Evolutionary conservation across 805 yeast genomes (phyloP).

Genomic region (Kazachstania psychrophila): DNA sequence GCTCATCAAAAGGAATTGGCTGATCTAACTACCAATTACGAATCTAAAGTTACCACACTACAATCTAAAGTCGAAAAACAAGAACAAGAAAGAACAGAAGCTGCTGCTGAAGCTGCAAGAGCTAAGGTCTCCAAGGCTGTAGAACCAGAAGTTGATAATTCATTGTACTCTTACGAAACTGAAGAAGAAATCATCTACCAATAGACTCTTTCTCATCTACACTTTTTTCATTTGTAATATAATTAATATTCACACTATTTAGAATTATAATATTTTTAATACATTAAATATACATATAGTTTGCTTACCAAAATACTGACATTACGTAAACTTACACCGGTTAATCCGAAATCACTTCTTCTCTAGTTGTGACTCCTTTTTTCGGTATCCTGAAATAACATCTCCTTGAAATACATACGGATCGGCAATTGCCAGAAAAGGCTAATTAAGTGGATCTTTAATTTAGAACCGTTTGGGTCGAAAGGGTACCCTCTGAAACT

Average conservation of each 20-base stretch:
- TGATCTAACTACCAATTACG: constrained; percentile 14
- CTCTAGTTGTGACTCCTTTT: too few relatives aligned
- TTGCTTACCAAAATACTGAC: too few relatives aligned
- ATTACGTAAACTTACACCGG: too few relatives aligned
- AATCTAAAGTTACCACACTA: constrained; percentile 10
- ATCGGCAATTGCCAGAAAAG: too few relatives aligned
- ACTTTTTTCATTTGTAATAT: neutral
- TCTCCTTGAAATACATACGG: too few relatives aligned
- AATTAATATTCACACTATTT: constrained; percentile 5
- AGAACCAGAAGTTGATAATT: constrained; percentile 2
- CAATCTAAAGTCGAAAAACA: constrained; percentile 37
- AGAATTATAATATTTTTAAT: too few relatives aligned
- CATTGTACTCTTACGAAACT: constrained; percentile 30
- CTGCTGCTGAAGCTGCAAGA: constrained; percentile 2
- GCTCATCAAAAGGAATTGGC: constrained; percentile 19
- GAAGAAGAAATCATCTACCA: constrained; percentile 42
- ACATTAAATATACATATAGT: too few relatives aligned
- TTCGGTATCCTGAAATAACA: too few relatives aligned
- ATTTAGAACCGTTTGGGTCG: too few relatives aligned
- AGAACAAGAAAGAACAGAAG: constrained; percentile 9
- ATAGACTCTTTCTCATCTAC: neutral
- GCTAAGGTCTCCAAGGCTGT: constrained; percentile 5
- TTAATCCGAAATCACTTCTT: too few relatives aligned
- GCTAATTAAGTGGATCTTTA: too few relatives aligned
- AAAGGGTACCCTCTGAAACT: too few relatives aligned